Conservation (phyloP, 1,139 yeast species). For the Insectozyma bohioensis region DNA sequence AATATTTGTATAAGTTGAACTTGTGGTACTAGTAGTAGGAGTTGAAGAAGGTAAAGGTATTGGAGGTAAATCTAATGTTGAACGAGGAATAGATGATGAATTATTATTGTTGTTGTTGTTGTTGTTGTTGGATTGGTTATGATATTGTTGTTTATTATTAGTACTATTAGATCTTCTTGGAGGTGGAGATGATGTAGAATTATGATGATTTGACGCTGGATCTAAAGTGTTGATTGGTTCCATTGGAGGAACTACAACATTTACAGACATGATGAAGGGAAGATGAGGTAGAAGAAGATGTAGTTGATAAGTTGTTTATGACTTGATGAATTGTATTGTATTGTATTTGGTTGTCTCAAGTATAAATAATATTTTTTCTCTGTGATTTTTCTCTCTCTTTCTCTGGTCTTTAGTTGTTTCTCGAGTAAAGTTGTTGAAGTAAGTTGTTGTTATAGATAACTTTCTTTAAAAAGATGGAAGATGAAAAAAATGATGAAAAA, state of each 20-base stretch:
- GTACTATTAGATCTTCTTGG: constrained; percentile 1
- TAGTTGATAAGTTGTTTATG: not conserved
- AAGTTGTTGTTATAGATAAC: too few relatives aligned
- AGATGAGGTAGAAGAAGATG: constrained; percentile 1
- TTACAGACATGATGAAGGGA: constrained; percentile 3
- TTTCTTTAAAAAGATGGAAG: too few relatives aligned
- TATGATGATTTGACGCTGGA: not conserved
- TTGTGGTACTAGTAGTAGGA: constrained; percentile 4
- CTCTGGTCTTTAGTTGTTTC: too few relatives aligned
- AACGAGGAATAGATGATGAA: constrained; percentile 1
- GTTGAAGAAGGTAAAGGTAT: constrained; percentile 5
- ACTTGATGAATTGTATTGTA: too few relatives aligned
- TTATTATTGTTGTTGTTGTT: constrained; percentile 7
- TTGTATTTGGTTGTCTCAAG: too few relatives aligned
- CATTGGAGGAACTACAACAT: constrained; percentile 3
- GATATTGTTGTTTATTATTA: not conserved
- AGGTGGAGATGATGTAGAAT: not conserved
- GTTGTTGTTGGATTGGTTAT: not conserved
- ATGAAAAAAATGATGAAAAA: too few relatives aligned
- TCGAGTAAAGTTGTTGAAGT: too few relatives aligned
- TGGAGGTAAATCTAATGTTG: constrained; percentile 9
- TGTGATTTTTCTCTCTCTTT: too few relatives aligned
- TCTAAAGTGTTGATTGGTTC: constrained; percentile 3
- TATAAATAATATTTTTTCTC: too few relatives aligned
- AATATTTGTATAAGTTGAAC: constrained; percentile 8